These are phyloP conservation scores for Ambrosiella xylebori DNA, from an alignment of 2,329 filamentous ascomycete genomes.

Conservation along the genomic window DNA sequence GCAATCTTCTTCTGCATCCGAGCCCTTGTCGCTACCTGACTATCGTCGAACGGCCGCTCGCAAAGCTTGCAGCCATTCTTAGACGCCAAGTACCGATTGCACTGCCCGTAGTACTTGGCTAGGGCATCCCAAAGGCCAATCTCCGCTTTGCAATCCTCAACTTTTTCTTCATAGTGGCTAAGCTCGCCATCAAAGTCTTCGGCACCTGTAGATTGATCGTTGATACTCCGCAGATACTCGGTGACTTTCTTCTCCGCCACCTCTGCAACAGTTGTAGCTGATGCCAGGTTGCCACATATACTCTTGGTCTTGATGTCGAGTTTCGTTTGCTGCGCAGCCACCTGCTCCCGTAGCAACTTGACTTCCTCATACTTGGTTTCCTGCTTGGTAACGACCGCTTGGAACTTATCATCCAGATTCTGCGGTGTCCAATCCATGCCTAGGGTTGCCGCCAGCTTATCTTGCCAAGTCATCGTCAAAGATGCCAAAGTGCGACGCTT, in stretches of 20 bases:
- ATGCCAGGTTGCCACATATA: slow-evolving; percentile 44
- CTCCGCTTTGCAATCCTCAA: slow-evolving; percentile 45
- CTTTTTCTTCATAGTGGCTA: slow-evolving; percentile 35
- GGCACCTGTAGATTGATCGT: slow-evolving; percentile 26
- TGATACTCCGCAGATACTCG: slow-evolving; percentile 28
- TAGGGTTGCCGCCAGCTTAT: slow-evolving; percentile 49
- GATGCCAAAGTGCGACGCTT: slow-evolving; percentile 60
- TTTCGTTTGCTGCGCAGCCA: slow-evolving; percentile 57
- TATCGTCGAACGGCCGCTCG: slow-evolving; percentile 47
- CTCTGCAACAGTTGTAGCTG: slow-evolving; percentile 44
- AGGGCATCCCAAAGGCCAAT: slow-evolving; percentile 52
- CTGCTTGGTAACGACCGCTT: slow-evolving; percentile 42
- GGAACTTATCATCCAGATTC: slow-evolving; percentile 54
- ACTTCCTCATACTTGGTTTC: slow-evolving; percentile 41
- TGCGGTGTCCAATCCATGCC: slow-evolving; percentile 49
- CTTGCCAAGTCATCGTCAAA: slow-evolving; percentile 55
- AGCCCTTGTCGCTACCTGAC: slow-evolving; percentile 37
- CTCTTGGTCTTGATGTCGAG: slow-evolving; percentile 56
- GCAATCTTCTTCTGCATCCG: slow-evolving; percentile 51
- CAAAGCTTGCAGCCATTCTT: slow-evolving; percentile 66
- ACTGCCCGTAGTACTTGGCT: slow-evolving; percentile 53
- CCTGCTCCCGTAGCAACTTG: slow-evolving; percentile 52
- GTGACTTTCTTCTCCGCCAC: slow-evolving; percentile 41
- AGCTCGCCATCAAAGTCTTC: slow-evolving; percentile 38
- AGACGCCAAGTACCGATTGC: slow-evolving; percentile 45